Base-by-base conservation (phyloP, 495 filamentous ascomycete genomes). In the Penicillium canescens region DNA sequence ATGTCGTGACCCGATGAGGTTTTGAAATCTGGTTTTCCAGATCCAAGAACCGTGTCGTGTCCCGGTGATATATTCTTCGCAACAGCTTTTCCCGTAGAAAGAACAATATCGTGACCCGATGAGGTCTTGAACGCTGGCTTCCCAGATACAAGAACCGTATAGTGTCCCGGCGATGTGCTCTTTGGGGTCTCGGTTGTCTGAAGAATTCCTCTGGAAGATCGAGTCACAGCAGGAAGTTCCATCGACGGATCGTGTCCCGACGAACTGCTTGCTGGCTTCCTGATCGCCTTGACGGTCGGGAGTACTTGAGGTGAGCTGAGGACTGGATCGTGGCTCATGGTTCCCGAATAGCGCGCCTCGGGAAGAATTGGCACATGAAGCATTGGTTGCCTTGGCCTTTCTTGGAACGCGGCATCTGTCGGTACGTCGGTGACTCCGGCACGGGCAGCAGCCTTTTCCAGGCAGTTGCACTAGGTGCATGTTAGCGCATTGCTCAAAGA, bases 391-490 rank as follows among this genome's bases (percentile, higher is more conserved):
- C 24, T 50, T 33, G 61, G 42, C 23, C 48, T 26, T 26, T 60
- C 51, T 42, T 46, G 56, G 45, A 55, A 34, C 10, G 47, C 24
- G 23, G 46, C 46, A 1, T 46, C 48, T 52, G 54, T 44, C 49
- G 65, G 60, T 31, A 63, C 40, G 2, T 62, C 53, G 38, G 33
- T 60, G 40, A 59, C 51, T 23, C 41, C 55, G 45, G 61, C 44
- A 40, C 57, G 64, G 36, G 68, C 60, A 36, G 60, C 68, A 16
- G 59, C 60, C 60, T 70, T 74, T 45, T 78, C 73, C 43, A 76
- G 65, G 62, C 75, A 78, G 39, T 78, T 78, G 51, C 75, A 78
- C 75, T 78, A 41, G 34, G 45, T 6, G 21, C 8, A 26, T 3
- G 42, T 76, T 54, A 76, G 67, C 46, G 0, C 28, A 31, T 31